Evolutionary conservation across 495 filamentous ascomycete genomes (phyloP), one percentile per base, ranked within the genome.

Genomic region (Penicillium dipodomyicola): DNA sequence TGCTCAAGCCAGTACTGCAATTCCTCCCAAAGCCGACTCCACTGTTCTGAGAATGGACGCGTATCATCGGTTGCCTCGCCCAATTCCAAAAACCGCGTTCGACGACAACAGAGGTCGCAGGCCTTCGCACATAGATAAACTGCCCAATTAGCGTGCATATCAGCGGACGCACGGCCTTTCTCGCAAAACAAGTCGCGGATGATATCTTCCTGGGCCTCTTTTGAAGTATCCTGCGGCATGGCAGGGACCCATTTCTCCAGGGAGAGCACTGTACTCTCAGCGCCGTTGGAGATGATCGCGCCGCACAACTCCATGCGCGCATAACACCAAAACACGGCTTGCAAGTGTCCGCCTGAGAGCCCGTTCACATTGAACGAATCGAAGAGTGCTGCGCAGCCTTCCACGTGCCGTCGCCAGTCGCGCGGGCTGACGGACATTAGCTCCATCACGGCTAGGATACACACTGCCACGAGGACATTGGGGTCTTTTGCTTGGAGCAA

Each of bases 261-360:
- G 11, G 59, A 59, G 1, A 77, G 59, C 4, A 78, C 60, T 0
- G 69, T 72, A 30, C 66, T 70, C 44, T 72, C 68, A 1, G 68
- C 61, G 5, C 72, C 74, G 30, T 68, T 64, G 15, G 69, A 68
- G 32, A 77, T 76, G 3, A 77, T 69, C 2, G 70, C 74, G 5
- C 70, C 74, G 51, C 74, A 77, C 4, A 77, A 39, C 47, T 77
- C 73, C 74, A 77, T 77, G 1, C 74, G 58, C 20, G 72, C 74
- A 46, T 71, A 77, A 39, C 73, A 76, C 74, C 74, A 77, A 47
- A 77, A 77, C 1, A 74, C 67, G 5, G 72, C 74, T 44, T 76
- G 70, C 3, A 65, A 44, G n/a, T 72, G 59, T 0, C 72, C 73
- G 0, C 64, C 65, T 40, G 65, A 67, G 12, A 76, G 65, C 0